These are phyloP conservation scores for Corrigiola litoralis DNA, from an alignment of 179 eudicot species.

Conservation along the genomic window DNA sequence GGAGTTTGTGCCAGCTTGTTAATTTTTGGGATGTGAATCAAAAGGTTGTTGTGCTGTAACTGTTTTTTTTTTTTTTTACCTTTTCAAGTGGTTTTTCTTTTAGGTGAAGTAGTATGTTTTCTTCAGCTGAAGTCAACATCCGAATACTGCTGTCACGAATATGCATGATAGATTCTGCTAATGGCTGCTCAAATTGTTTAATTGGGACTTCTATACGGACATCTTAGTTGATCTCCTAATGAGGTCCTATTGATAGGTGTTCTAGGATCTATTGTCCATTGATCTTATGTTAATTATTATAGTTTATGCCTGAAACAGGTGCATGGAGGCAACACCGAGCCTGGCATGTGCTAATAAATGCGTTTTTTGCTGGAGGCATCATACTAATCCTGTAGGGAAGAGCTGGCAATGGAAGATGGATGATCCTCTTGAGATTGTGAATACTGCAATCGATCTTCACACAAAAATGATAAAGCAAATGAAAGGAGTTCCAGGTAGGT, in stretches of 20 bases:
- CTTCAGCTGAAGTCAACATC: no score
- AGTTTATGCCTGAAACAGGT: constrained; percentile 38
- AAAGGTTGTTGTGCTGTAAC: no score
- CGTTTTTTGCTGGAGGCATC: constrained; percentile 99
- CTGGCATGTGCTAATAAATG: constrained; percentile 98
- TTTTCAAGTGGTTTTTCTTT: neutral
- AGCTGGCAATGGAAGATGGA: constrained; percentile 99
- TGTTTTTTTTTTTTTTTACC: neutral
- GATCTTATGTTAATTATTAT: neutral
- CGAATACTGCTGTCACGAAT: neutral
- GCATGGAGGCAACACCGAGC: constrained; percentile 99
- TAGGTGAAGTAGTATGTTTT: no score
- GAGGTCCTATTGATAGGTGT: neutral
- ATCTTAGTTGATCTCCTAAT: neutral
- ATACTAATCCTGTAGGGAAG: constrained; percentile 95
- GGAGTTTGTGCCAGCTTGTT: neutral
- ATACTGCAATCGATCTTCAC: constrained; percentile 81
- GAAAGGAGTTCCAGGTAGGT: constrained; percentile 98
- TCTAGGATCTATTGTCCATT: neutral
- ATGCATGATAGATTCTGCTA: neutral
- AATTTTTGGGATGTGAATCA: neutral
- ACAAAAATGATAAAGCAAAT: constrained; percentile 96
- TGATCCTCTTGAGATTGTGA: constrained; percentile 82
- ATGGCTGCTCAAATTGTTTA: neutral
- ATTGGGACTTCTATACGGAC: neutral